phyloP scores from a whole-genome alignment of 495 filamentous ascomycete genomes.

The Hypoxylon fuscum region DNA sequence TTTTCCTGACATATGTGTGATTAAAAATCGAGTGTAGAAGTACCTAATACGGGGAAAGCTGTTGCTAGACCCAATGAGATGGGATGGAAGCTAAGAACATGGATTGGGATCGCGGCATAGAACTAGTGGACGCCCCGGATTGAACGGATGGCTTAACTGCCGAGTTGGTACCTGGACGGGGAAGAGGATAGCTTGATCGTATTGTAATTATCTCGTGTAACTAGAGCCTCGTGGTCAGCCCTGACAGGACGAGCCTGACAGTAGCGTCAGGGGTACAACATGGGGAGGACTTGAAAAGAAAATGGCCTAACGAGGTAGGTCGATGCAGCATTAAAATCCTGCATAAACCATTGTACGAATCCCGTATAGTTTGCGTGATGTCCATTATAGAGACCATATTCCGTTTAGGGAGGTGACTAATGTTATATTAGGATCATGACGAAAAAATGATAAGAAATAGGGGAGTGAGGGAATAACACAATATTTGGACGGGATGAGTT shows the following conservation, averaged over 20 bases:
- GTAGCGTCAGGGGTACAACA: slow-evolving; percentile 28
- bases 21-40: too few species aligned
- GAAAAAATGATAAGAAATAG: background rate
- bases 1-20: too few species aligned
- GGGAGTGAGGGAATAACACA: background rate
- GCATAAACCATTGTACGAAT: slow-evolving; percentile 4
- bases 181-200: slow-evolving; percentile 13
- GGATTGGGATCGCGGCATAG: background rate
- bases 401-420: slow-evolving; percentile 8
- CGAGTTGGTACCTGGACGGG: slow-evolving; percentile 15
- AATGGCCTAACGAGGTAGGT: slow-evolving; percentile 6
- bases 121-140: background rate
- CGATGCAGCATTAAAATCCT: slow-evolving; percentile 3
- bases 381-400: background rate
- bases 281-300: slow-evolving; percentile 9
- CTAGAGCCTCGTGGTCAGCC: slow-evolving; percentile 23
- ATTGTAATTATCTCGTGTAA: slow-evolving; percentile 27
- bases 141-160: slow-evolving; percentile 7
- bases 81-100: background rate
- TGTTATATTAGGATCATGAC: background rate
- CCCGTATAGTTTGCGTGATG: slow-evolving; percentile 2
- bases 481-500: too few species aligned
- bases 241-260: slow-evolving; percentile 27
- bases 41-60: too few species aligned
- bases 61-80: too few species aligned